Evolutionary conservation across 164 flowering plant species (phyloP).

Genomic region (Malania oleifera): DNA sequence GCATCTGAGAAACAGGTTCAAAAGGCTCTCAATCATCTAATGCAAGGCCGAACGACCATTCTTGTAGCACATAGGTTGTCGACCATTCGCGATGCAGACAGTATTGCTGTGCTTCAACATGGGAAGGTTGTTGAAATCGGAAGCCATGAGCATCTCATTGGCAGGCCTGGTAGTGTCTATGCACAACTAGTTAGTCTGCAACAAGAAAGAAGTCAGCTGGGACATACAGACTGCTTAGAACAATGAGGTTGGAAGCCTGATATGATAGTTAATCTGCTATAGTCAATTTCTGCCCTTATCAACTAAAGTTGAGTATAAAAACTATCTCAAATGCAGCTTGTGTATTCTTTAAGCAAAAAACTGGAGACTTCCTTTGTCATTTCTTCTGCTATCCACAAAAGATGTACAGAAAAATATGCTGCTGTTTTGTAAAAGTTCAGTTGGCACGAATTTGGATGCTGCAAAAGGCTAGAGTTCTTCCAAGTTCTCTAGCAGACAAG

Average conservation of each 20-base stretch:
- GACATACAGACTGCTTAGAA: neutral
- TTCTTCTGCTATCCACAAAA: too few species aligned
- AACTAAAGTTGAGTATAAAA: neutral
- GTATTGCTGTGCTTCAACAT: conserved; percentile 46
- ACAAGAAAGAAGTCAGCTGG: conserved; percentile 16
- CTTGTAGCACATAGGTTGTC: conserved; percentile 61
- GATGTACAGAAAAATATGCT: too few species aligned
- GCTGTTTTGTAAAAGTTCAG: too few species aligned
- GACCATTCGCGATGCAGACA: conserved; percentile 41
- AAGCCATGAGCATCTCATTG: conserved; percentile 40
- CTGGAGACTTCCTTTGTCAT: too few species aligned
- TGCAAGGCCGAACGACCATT: conserved; percentile 53
- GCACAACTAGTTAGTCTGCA: conserved; percentile 45
- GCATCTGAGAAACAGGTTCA: conserved; percentile 52
- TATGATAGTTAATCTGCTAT: too few species aligned
- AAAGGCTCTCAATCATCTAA: conserved; percentile 51
- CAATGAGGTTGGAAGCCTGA: neutral
- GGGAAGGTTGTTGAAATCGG: conserved; percentile 58
- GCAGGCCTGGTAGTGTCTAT: conserved; percentile 33
- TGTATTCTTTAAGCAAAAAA: neutral
- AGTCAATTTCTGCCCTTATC: neutral
- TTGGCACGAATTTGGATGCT: too few species aligned
- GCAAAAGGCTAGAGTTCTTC: too few species aligned
- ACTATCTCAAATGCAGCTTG: neutral
- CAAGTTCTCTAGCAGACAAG: too few species aligned